Evolutionary conservation across 2,329 filamentous ascomycete species (phyloP).

Genomic region (Sarocladium brachiariae): DNA sequence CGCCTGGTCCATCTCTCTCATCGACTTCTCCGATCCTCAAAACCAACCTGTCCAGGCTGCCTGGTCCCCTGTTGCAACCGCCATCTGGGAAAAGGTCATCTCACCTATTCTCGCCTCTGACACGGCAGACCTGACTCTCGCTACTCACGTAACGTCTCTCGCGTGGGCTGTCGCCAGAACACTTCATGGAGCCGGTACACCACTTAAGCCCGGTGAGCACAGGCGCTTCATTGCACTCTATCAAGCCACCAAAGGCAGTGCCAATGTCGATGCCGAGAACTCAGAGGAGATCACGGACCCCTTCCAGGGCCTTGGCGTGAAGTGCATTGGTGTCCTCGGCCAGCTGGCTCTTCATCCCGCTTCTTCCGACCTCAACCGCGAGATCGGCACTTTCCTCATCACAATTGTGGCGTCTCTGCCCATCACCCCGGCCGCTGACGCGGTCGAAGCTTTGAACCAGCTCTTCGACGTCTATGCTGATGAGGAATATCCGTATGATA

Average conservation of each 20-base stretch:
- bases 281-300: conserved; percentile 36
- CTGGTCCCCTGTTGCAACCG: conserved; percentile 47
- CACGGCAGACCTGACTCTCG: conserved; percentile 54
- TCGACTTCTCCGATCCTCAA: conserved; percentile 50
- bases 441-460: conserved; percentile 59
- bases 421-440: conserved; percentile 47
- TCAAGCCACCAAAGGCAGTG: conserved; percentile 43
- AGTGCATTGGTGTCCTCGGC: conserved; percentile 60
- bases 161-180: conserved; percentile 59
- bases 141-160: conserved; percentile 56
- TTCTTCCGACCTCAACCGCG: conserved; percentile 48
- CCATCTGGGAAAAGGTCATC: conserved; percentile 52
- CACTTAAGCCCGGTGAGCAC: conserved; percentile 47
- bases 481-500: conserved; percentile 50
- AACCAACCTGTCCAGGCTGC: conserved; percentile 44
- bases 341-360: conserved; percentile 52
- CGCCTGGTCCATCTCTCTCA: conserved; percentile 56
- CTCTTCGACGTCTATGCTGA: conserved; percentile 62
- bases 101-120: conserved; percentile 51
- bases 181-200: conserved; percentile 38
- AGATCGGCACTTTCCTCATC: conserved; percentile 57
- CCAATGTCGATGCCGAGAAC: conserved; percentile 17
- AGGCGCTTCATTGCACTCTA: conserved; percentile 60
- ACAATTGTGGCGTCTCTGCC: conserved; percentile 46
- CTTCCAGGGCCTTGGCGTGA: conserved; percentile 57